These are phyloP conservation scores for Mortierella sp. DNA, from an alignment of 371 early-diverging fungal species.

Conservation along the genomic window DNA sequence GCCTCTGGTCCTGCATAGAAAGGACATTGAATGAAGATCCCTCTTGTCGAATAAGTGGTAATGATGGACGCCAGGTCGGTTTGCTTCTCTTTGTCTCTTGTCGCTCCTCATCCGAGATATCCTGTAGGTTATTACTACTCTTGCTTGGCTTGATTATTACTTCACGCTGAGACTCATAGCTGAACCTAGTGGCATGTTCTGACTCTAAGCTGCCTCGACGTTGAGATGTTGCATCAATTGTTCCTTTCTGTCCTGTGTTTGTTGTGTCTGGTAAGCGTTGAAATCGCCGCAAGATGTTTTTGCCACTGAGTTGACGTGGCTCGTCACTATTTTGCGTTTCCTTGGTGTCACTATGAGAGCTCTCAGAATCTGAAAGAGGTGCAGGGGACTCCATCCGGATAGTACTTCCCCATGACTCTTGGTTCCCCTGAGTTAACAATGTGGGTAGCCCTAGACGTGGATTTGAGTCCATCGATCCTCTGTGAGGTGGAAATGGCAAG, in stretches of 20 bases:
- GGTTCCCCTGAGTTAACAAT: conserved; percentile 13
- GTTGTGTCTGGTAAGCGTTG: neutral
- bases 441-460: conserved; percentile 7
- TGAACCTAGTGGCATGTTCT: conserved; percentile 8
- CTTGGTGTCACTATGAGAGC: conserved; percentile 15
- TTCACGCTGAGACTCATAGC: conserved; percentile 18
- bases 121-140: neutral
- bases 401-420: conserved; percentile 29
- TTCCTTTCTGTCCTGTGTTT: neutral
- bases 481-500: neutral
- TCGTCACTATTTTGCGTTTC: neutral
- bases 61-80: conserved; percentile 37
- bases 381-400: conserved; percentile 24
- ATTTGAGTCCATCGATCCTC: conserved; percentile 13
- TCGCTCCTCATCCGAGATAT: conserved; percentile 26
- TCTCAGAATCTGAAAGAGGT: conserved; percentile 30
- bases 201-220: conserved; percentile 1
- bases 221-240: neutral
- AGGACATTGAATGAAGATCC: conserved; percentile 16
- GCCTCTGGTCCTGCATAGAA: conserved; percentile 3
- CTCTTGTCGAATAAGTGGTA: conserved; percentile 42
- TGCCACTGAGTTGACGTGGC: conserved; percentile 5
- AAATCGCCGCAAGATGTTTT: conserved; percentile 6
- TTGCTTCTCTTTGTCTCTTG: conserved; percentile 15
- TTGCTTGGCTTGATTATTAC: neutral